phyloP scores from a whole-genome alignment of 2,329 filamentous ascomycete genomes.

The Coniochaeta pulveracea region DNA sequence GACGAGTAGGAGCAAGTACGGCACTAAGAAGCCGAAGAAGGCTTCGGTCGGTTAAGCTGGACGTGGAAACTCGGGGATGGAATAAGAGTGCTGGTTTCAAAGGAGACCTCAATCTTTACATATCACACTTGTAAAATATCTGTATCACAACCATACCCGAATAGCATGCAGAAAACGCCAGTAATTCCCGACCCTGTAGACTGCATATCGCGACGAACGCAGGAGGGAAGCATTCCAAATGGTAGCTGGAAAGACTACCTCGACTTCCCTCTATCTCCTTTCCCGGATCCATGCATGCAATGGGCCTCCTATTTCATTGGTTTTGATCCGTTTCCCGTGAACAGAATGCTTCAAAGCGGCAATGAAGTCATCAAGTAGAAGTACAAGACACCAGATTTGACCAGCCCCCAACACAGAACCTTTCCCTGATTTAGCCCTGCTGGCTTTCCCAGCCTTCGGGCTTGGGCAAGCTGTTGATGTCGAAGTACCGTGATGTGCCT shows the following conservation, averaged over 20 bases:
- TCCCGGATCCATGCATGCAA: too few species aligned
- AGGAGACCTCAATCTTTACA: conserved; percentile 3
- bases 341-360: neutral
- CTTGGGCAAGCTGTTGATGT: conserved; percentile 69
- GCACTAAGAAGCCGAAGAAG: conserved; percentile 96
- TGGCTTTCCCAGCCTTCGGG: conserved; percentile 77
- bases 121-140: too few species aligned
- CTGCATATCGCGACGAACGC: too few species aligned
- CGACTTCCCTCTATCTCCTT: too few species aligned
- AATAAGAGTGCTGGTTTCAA: conserved; percentile 1
- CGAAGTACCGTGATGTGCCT: conserved; percentile 82
- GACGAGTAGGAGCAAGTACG: conserved; percentile 88
- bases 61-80: neutral
- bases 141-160: too few species aligned
- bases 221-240: too few species aligned
- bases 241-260: too few species aligned
- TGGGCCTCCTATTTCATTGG: too few species aligned
- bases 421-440: conserved; percentile 27
- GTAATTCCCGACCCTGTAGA: too few species aligned
- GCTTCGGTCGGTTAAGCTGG: conserved; percentile 36
- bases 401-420: neutral
- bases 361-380: conserved; percentile 3
- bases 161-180: too few species aligned
- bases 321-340: neutral
- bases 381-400: neutral